A percentile compares a stretch with the other conserved stretches of the same genome.
Evolutionary conservation across 139 green algal genomes (phyloP).

Genomic region (Closterium sp.): DNA sequence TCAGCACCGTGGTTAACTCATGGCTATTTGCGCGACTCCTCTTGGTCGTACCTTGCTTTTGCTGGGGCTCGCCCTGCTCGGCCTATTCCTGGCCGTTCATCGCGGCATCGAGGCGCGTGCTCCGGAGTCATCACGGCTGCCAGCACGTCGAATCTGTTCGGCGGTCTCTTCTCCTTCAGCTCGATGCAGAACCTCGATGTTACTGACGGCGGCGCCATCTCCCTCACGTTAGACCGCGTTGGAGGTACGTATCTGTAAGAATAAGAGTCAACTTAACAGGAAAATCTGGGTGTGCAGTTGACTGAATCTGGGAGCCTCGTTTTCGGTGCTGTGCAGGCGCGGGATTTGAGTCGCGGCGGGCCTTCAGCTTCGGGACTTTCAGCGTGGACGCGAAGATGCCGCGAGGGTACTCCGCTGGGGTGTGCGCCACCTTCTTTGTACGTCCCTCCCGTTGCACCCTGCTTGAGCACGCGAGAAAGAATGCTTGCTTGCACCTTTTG

Average conservation of each 20-base stretch:
- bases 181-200: background rate
- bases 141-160: background rate
- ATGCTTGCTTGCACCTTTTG: too few species aligned
- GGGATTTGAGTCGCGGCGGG: background rate
- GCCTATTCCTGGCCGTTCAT: background rate
- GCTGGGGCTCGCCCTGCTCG: background rate
- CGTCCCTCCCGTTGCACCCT: background rate
- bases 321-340: background rate
- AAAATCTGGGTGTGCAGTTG: too few species aligned
- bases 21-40: background rate
- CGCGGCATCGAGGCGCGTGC: background rate
- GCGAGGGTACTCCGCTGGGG: background rate
- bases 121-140: background rate
- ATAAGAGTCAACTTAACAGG: background rate
- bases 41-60: background rate
- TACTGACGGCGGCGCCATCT: background rate
- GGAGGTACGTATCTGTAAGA: background rate
- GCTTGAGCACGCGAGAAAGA: too few species aligned
- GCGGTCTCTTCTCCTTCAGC: background rate
- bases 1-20: background rate
- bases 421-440: slow-evolving; percentile 8
- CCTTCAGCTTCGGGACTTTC: background rate
- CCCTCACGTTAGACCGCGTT: background rate
- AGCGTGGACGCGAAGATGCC: background rate
- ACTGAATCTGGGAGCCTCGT: background rate